Conservation (phyloP, 2,329 filamentous ascomycete genomes). For the Talaromyces sp. region DNA sequence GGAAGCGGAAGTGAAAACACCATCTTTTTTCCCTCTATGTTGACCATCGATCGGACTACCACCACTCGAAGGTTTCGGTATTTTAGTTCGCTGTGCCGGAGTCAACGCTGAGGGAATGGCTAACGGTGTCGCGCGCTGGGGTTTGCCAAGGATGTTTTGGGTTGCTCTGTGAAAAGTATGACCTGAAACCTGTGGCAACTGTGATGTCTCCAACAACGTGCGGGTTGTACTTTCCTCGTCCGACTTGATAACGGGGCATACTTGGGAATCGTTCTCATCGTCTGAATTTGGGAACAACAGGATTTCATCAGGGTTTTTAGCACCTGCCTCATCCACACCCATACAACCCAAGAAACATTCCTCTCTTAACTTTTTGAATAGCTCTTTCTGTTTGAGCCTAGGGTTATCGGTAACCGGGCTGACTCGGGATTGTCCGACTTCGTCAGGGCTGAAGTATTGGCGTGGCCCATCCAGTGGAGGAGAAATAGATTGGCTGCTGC, state of each 20-base stretch:
- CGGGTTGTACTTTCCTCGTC: conserved; percentile 22
- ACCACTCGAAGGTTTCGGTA: conserved; percentile 12
- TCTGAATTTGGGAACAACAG: conserved; percentile 29
- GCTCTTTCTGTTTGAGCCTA: conserved; percentile 22
- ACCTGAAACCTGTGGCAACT: neutral
- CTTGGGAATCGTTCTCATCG: conserved; percentile 21
- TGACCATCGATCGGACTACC: conserved; percentile 20
- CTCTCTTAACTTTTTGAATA: conserved; percentile 22
- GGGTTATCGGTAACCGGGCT: conserved; percentile 34
- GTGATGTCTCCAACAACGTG: too few species aligned
- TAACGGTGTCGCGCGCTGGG: neutral
- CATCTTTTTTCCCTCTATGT: conserved; percentile 14
- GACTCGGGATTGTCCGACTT: conserved; percentile 34
- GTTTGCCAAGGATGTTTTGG: neutral
- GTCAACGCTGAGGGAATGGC: conserved; percentile 4
- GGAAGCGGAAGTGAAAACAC: conserved; percentile 36
- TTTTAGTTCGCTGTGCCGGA: conserved; percentile 6
- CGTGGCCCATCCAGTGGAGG: conserved; percentile 13
- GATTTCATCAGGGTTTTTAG: conserved; percentile 37
- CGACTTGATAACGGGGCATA: conserved; percentile 18
- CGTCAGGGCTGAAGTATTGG: conserved; percentile 35
- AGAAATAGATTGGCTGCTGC: conserved; percentile 7
- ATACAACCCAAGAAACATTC: conserved; percentile 40
- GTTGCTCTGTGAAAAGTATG: neutral
- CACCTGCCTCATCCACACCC: conserved; percentile 30